Base-by-base conservation (phyloP, 768 basidiomycete genomes). In the Hysterangium stoloniferum region DNA sequence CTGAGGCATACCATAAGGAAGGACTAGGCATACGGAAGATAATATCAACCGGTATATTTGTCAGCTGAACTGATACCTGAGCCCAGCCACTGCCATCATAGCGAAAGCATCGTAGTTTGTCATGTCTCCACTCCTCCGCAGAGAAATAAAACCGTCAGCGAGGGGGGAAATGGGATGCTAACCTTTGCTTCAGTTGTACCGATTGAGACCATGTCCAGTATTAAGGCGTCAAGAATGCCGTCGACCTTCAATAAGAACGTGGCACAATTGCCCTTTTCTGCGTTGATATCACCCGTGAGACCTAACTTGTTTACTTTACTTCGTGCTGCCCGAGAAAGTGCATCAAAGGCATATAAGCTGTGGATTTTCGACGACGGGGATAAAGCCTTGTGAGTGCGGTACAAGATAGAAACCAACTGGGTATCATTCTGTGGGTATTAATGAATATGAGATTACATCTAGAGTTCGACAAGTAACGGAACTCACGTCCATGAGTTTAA, bases 301-400 rank as follows among this genome's bases (percentile, higher is more conserved):
- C 73, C 71, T 46, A 78, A 76, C 64, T 92, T 93, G 59, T 70
- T 80, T 38, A 73, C 79, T 41, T 80, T 73, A 52, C 72, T 71
- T 53, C 81, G 76, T 17, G 91, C 90, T 15, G 84, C 92, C 52
- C 95, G 82, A 36, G 90, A 79, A 54, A 99, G 75, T 17, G 94
- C 88, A 68, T 99, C 94, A 63, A 99, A 89, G 34, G 85, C 81
- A 67, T 98, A 99, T 44, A 99, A 73, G 68, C 91, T 92, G 33
- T 79, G 81, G 53, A 94, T 78, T 64, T 97, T 95, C 55, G 76
- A 73, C 9, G 74, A 58, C 13, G 77, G 66, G 4, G 80, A 68
- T 31, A 95, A 73, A 7, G 82, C 77, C 66, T 86, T 90, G 71
- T 97, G 94, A 8, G 84, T 86, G 51, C 88, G 85, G 66, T 89